Percentiles rank a stretch among this genome's conserved stretches.
Evolutionary conservation across 805 yeast genomes (phyloP).

Genomic region (Komagataella pastoris): DNA sequence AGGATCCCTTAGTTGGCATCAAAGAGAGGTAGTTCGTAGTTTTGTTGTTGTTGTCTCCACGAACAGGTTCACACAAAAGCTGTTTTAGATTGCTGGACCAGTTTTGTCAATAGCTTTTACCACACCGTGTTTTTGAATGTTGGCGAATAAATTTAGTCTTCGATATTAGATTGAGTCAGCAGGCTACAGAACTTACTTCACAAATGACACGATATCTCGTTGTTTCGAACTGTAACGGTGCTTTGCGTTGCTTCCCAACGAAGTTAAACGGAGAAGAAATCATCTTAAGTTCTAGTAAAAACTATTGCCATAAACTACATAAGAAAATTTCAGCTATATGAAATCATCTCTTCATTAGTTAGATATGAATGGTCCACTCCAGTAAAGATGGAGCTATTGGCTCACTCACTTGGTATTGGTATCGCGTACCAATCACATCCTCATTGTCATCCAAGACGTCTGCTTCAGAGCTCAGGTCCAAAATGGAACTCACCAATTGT

Average conservation of each 20-base stretch:
- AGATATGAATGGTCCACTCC: not conserved
- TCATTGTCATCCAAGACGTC: not conserved
- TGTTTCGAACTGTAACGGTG: not conserved
- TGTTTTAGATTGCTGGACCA: too few species aligned
- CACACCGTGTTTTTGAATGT: too few species aligned
- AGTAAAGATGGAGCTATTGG: not conserved
- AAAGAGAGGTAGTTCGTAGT: too few species aligned
- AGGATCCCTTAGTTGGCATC: too few species aligned
- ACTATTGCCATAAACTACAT: not conserved
- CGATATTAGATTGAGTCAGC: too few species aligned
- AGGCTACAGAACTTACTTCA: not conserved
- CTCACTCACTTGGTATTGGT: not conserved
- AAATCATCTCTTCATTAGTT: not conserved
- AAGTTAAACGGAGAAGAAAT: not conserved
- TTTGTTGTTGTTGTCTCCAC: too few species aligned
- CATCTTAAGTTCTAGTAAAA: not conserved
- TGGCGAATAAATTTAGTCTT: too few species aligned
- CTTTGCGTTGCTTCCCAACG: not conserved
- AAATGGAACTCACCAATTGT: not conserved
- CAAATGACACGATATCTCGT: not conserved
- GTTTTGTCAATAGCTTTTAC: too few species aligned
- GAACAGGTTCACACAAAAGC: too few species aligned
- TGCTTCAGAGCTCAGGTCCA: not conserved
- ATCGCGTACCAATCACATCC: not conserved
- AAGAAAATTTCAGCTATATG: not conserved